Evolutionary conservation across 306 rosid species (phyloP).

Genomic region (Prunus padus): DNA sequence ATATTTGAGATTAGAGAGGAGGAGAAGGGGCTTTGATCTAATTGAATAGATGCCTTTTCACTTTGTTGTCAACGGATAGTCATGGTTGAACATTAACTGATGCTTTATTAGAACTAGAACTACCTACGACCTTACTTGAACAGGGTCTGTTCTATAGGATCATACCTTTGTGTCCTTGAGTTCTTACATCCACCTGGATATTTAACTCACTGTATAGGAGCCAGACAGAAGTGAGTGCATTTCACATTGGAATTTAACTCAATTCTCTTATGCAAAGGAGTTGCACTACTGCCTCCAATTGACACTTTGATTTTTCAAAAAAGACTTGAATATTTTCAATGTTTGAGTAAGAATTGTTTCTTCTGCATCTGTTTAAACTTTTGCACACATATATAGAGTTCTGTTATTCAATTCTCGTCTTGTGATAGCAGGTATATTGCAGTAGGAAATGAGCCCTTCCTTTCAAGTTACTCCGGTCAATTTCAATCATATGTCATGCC

Average conservation of each 20-base stretch:
- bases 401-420: conserved; percentile 15
- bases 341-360: not conserved
- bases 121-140: too few relatives aligned
- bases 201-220: too few relatives aligned
- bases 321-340: not conserved
- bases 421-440: conserved; percentile 70
- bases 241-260: too few relatives aligned
- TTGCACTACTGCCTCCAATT: not conserved
- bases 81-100: not conserved
- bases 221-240: too few relatives aligned
- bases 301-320: too few relatives aligned
- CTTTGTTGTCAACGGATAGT: not conserved
- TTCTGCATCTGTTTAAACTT: not conserved
- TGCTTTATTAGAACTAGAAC: conserved; percentile 6
- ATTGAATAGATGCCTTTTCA: not conserved
- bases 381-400: not conserved
- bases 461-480: conserved; percentile 72
- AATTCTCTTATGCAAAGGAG: not conserved
- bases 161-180: too few relatives aligned
- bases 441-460: conserved; percentile 97
- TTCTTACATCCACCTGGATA: too few relatives aligned
- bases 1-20: not conserved
- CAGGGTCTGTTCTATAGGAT: too few relatives aligned
- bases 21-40: not conserved
- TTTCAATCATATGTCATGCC: conserved; percentile 74